phyloP scores from a whole-genome alignment of 805 yeast species.

The Ascoidea asiatica region DNA sequence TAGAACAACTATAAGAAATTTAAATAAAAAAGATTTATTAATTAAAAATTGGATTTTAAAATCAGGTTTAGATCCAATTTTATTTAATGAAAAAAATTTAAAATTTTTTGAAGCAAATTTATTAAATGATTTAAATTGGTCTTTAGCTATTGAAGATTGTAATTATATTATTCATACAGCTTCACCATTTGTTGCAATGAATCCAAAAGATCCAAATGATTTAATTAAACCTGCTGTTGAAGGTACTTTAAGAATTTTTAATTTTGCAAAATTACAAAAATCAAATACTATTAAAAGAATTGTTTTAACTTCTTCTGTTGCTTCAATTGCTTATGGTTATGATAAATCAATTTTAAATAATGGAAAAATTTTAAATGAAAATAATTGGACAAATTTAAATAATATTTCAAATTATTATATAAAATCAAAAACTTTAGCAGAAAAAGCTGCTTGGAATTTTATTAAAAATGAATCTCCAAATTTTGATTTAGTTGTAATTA shows the following conservation, averaged over 20 bases:
- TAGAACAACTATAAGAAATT: conserved; percentile 36
- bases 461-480: conserved; percentile 21
- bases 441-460: conserved; percentile 44
- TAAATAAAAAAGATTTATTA: conserved; percentile 26
- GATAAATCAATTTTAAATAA: conserved; percentile 10
- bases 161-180: conserved; percentile 37
- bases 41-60: too few species aligned
- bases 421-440: conserved; percentile 42
- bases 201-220: conserved; percentile 35
- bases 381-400: conserved; percentile 17
- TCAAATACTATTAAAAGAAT: conserved; percentile 33
- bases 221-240: conserved; percentile 42
- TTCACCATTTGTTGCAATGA: conserved; percentile 18
- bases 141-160: too few species aligned
- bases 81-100: conserved; percentile 29
- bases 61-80: conserved; percentile 9
- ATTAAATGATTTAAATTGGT: too few species aligned
- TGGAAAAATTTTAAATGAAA: conserved; percentile 24
- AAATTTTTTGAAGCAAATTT: conserved; percentile 24
- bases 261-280: conserved; percentile 27
- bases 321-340: conserved; percentile 26
- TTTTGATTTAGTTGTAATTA: conserved; percentile 26
- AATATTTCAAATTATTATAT: conserved; percentile 12
- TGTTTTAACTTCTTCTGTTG: conserved; percentile 44
- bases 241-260: conserved; percentile 38